These are phyloP conservation scores for Macaranga tanarius DNA, from an alignment of 441 rosid species.

Conservation along the genomic window DNA sequence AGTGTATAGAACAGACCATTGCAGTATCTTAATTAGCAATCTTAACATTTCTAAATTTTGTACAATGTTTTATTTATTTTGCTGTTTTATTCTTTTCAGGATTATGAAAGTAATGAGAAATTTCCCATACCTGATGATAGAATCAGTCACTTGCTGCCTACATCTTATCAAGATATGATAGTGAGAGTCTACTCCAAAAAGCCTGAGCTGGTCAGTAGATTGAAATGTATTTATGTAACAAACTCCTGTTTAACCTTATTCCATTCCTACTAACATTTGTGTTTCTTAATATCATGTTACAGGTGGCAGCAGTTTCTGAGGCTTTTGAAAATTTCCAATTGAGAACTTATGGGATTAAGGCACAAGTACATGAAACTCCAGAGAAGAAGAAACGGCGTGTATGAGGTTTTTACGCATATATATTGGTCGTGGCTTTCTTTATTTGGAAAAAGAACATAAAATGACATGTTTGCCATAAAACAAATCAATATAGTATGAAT, in stretches of 20 bases:
- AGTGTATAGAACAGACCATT: not conserved
- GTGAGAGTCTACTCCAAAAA: slow-evolving; percentile 86
- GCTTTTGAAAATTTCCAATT: slow-evolving; percentile 94
- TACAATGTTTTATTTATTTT: not conserved
- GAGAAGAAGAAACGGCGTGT: slow-evolving; percentile 74
- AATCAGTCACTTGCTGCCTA: slow-evolving; percentile 84
- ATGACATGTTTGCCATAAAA: not conserved
- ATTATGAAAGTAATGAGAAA: slow-evolving; percentile 72
- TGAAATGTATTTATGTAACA: not conserved
- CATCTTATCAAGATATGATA: slow-evolving; percentile 80
- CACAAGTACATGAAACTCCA: slow-evolving; percentile 90
- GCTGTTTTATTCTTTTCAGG: slow-evolving; percentile 47
- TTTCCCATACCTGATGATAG: slow-evolving; percentile 67
- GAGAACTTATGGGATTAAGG: slow-evolving; percentile 71
- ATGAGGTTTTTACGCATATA: slow-evolving; percentile 18
- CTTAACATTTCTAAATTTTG: not conserved
- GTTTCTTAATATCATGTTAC: slow-evolving; percentile 21
- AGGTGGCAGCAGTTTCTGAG: slow-evolving; percentile 77
- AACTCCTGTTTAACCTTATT: not conserved
- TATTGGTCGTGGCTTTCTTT: not conserved
- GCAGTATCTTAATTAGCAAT: not conserved
- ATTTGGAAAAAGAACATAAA: not conserved
- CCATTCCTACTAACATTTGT: not conserved
- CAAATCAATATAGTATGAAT: not conserved
- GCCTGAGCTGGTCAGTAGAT: slow-evolving; percentile 69